These are phyloP conservation scores for Phylloporus scabripes DNA, from an alignment of 768 basidiomycete species.

Conservation along the genomic window DNA sequence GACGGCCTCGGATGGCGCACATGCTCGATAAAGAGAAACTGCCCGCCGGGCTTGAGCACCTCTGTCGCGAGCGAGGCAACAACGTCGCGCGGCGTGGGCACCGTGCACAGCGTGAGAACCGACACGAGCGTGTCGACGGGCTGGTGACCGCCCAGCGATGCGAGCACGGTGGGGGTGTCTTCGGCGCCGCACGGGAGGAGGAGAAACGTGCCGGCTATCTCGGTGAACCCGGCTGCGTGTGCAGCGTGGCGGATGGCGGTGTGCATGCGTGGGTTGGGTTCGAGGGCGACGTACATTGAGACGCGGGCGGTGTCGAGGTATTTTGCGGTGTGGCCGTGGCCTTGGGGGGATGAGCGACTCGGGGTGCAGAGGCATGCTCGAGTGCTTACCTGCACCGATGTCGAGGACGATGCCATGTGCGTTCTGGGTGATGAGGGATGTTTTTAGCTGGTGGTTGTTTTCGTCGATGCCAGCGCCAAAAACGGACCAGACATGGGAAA, in stretches of 20 bases:
- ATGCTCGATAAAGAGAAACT: constrained; percentile 66
- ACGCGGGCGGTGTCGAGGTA: constrained; percentile 56
- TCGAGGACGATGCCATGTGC: constrained; percentile 62
- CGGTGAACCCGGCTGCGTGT: constrained; percentile 45
- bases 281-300: constrained; percentile 63
- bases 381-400: constrained; percentile 53
- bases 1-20: constrained; percentile 49
- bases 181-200: constrained; percentile 64
- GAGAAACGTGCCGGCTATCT: constrained; percentile 46
- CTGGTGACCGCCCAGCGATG: constrained; percentile 32
- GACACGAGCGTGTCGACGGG: constrained; percentile 59
- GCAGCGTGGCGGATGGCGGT: constrained; percentile 46
- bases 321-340: constrained; percentile 55
- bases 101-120: constrained; percentile 59
- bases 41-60: constrained; percentile 59
- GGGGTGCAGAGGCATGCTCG: not conserved
- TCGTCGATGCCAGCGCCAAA: constrained; percentile 48
- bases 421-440: constrained; percentile 44
- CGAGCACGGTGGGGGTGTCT: constrained; percentile 45
- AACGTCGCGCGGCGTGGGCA: constrained; percentile 50
- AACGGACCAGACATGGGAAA: constrained; percentile 50
- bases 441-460: constrained; percentile 37
- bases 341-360: constrained; percentile 33
- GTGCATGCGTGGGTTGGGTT: constrained; percentile 68
- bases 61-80: constrained; percentile 43